Evolutionary conservation across 768 basidiomycete genomes (phyloP), one percentile per base, ranked within the genome.

Genomic region (Crucibulum laeve): DNA sequence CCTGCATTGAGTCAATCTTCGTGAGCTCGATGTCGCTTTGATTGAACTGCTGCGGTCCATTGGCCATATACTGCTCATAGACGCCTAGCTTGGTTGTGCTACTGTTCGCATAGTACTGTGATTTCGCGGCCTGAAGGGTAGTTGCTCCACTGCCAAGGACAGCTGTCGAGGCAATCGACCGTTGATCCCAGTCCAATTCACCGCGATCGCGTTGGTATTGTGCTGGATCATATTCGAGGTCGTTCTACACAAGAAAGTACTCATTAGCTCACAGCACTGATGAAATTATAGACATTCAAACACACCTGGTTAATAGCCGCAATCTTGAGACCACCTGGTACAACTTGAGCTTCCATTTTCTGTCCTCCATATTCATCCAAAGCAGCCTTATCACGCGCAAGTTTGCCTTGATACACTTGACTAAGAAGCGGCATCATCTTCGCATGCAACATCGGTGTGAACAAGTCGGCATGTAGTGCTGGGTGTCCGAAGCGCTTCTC

Each of bases 401-500:
- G 73, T 60, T 80, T 84, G 52, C 90, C 90, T 30, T 74, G 65
- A 57, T 90, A 92, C 21, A 92, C 86, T 47, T 91, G 77, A 25
- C 70, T 63, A 17, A 92, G 69, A 18, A 92, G 67, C 5, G 77
- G 83, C 77, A 88, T 83, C 86, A 91, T 87, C 62, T 82, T 84
- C 49, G 84, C 81, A 53, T 91, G 90, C 40, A 92, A 61, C 87
- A 90, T 87, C 0, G 87, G 90, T 4, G 89, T 91, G 65, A 93
- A 89, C 36, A 95, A 73, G 42, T 94, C 91, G 10, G 77, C 65
- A 52, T 92, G 81, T 37, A 99, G 72, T 13, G 93, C 88, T 1
- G 96, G 94, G 60, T 99, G 96, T 1, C 94, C 89, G 66, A 98
- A 99, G 22, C 95, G 84, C 59, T 84, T 91, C 67, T 84, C 84